Evolutionary conservation across 495 filamentous ascomycete genomes (phyloP).

Genomic region (Glarea lozoyensis): DNA sequence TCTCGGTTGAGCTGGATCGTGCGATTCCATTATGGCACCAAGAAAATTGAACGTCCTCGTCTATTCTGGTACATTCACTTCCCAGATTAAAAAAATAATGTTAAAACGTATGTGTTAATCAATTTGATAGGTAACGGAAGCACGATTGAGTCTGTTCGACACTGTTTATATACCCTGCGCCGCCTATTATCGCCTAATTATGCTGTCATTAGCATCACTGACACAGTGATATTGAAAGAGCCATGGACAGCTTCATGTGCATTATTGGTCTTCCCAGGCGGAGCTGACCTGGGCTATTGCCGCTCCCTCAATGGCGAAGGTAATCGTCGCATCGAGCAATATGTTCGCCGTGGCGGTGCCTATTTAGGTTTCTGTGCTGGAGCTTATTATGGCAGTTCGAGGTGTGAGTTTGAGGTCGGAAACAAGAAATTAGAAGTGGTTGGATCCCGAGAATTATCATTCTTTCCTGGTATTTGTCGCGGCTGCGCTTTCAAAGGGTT

Average conservation of each 20-base stretch:
- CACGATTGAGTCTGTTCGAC: constrained; percentile 79
- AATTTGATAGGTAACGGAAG: constrained; percentile 61
- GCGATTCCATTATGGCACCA: constrained; percentile 12
- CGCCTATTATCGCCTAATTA: constrained; percentile 88
- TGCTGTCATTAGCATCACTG: constrained; percentile 78
- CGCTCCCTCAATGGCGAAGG: constrained; percentile 79
- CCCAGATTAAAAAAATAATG: background rate
- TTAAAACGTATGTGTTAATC: background rate
- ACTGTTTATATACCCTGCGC: constrained; percentile 81
- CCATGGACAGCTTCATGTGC: constrained; percentile 86
- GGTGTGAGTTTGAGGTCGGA: constrained; percentile 88
- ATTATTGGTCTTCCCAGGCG: constrained; percentile 85
- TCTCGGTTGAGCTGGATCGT: background rate
- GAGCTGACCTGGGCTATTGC: constrained; percentile 91
- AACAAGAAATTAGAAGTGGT: constrained; percentile 75
- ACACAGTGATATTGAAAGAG: constrained; percentile 74
- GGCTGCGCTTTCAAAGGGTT: constrained; percentile 88
- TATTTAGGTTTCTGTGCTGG: constrained; percentile 94
- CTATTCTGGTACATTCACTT: constrained; percentile 56
- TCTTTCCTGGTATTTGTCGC: constrained; percentile 80
- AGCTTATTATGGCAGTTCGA: constrained; percentile 75
- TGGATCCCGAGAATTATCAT: constrained; percentile 75
- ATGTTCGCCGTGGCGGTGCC: constrained; percentile 72
- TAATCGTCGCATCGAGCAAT: constrained; percentile 74
- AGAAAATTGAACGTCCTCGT: constrained; percentile 74